These are phyloP conservation scores for Calonectria hongkongensis DNA, from an alignment of 2,329 filamentous ascomycete genomes.

Conservation along the genomic window DNA sequence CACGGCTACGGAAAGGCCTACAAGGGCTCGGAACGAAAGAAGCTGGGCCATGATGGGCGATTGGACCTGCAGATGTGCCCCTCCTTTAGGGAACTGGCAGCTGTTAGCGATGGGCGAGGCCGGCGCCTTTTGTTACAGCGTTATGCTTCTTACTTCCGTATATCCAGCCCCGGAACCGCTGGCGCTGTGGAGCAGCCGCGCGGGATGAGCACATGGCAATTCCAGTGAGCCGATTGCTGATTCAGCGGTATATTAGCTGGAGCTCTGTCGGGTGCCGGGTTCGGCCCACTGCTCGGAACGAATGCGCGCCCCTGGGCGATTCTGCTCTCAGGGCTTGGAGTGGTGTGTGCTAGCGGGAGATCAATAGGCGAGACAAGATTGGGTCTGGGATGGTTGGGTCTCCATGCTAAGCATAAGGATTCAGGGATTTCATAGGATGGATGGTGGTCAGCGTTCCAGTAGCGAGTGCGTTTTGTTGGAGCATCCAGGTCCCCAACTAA, in stretches of 20 bases:
- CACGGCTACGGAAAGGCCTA: constrained; percentile 50
- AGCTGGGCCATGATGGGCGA: constrained; percentile 48
- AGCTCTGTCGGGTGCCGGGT: constrained; percentile 4
- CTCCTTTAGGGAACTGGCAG: constrained; percentile 18
- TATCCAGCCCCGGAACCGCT: constrained; percentile 46
- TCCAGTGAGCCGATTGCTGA: constrained; percentile 43
- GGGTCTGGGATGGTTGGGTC: constrained; percentile 8
- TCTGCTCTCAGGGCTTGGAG: constrained; percentile 11
- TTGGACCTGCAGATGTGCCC: constrained; percentile 13
- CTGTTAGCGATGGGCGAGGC: constrained; percentile 19
- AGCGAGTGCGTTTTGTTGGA: not conserved
- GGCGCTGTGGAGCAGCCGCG: constrained; percentile 29
- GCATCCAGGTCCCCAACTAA: not conserved
- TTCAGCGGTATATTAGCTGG: constrained; percentile 40
- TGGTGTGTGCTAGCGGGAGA: constrained; percentile 23
- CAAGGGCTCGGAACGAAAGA: constrained; percentile 45
- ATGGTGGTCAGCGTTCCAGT: not conserved
- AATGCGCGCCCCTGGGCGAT: constrained; percentile 2
- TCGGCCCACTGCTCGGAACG: constrained; percentile 16
- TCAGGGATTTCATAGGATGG: not conserved
- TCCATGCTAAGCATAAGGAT: constrained; percentile 17
- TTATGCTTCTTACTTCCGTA: constrained; percentile 48
- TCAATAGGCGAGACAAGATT: not conserved
- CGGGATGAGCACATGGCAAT: constrained; percentile 33
- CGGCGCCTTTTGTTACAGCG: constrained; percentile 40